A percentile compares a stretch with the other conserved stretches of the same genome.
phyloP scores from a whole-genome alignment of 352 stramenopile species.

The Globisporangium paddicum region DNA sequence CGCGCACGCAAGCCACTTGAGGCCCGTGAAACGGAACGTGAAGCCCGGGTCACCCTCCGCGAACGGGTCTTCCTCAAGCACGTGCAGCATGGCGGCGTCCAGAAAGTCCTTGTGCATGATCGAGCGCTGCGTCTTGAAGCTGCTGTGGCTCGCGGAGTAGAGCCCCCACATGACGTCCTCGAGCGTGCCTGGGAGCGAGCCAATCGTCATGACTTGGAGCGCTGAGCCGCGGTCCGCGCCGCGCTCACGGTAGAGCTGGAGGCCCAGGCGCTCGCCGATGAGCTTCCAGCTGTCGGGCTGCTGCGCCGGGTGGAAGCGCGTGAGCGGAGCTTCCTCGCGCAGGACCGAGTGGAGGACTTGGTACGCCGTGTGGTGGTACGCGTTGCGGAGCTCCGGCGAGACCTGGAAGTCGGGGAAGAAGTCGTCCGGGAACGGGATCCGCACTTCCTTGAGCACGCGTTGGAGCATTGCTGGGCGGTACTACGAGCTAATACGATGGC shows the following conservation, averaged over 20 bases:
- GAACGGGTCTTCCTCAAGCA: slow-evolving; percentile 48
- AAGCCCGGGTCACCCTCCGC: slow-evolving; percentile 48
- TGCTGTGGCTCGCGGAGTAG: slow-evolving; percentile 36
- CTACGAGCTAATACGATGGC: too few relatives aligned
- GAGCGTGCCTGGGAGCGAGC: slow-evolving; percentile 42
- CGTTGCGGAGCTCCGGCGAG: slow-evolving; percentile 24
- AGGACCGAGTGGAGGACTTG: slow-evolving; percentile 37
- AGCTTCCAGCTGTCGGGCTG: slow-evolving; percentile 56
- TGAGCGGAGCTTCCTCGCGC: slow-evolving; percentile 34
- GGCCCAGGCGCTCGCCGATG: slow-evolving; percentile 38
- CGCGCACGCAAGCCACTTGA: slow-evolving; percentile 59
- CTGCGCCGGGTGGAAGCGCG: slow-evolving; percentile 46
- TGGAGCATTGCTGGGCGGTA: slow-evolving; percentile 41
- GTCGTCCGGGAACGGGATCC: slow-evolving; percentile 57
- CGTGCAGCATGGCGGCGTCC: slow-evolving; percentile 50
- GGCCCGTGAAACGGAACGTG: slow-evolving; percentile 42
- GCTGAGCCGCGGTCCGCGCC: slow-evolving; percentile 43
- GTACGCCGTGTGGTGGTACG: slow-evolving; percentile 30
- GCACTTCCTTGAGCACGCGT: slow-evolving; percentile 58
- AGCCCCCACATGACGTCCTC: slow-evolving; percentile 62
- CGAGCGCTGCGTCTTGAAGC: slow-evolving; percentile 54
- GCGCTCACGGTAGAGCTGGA: slow-evolving; percentile 58
- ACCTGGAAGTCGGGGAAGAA: slow-evolving; percentile 53
- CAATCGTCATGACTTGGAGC: slow-evolving; percentile 43
- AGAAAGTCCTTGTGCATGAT: slow-evolving; percentile 61